Conservation (phyloP, 2,329 filamentous ascomycete species). For the Epichloe hybrida region DNA sequence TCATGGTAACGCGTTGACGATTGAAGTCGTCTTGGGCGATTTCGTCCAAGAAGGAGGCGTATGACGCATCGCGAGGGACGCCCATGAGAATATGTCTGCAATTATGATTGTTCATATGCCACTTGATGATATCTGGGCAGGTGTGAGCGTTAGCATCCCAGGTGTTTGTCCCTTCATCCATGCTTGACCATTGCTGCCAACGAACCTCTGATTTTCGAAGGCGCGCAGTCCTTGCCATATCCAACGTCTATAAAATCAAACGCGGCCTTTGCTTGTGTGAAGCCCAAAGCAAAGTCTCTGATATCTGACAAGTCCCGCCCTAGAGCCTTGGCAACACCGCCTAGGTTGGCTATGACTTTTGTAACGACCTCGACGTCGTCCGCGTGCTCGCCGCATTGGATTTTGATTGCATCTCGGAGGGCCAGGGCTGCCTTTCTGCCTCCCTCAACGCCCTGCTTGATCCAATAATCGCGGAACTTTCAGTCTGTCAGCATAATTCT, state of each 20-base stretch:
- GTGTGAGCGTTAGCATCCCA: background rate
- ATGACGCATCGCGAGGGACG: constrained; percentile 47
- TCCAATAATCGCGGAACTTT: constrained; percentile 44
- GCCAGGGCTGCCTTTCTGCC: constrained; percentile 38
- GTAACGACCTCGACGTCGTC: constrained; percentile 39
- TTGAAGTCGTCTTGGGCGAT: constrained; percentile 31
- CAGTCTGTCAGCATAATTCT: constrained; percentile 4
- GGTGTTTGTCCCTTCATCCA: too few species aligned
- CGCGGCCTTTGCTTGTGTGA: constrained; percentile 42
- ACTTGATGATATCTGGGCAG: constrained; percentile 33
- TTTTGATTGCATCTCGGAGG: constrained; percentile 33
- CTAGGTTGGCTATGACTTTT: constrained; percentile 42
- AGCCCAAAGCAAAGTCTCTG: constrained; percentile 44
- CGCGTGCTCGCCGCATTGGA: constrained; percentile 29
- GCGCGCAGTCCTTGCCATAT: constrained; percentile 41
- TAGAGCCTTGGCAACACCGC: constrained; percentile 36
- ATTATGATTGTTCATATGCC: constrained; percentile 46
- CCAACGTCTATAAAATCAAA: constrained; percentile 55
- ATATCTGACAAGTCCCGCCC: constrained; percentile 33
- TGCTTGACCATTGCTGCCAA: background rate
- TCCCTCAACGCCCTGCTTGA: constrained; percentile 41
- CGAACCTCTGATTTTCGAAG: constrained; percentile 46
- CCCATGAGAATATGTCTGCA: constrained; percentile 50
- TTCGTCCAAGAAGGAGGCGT: constrained; percentile 45
- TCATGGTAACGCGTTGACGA: constrained; percentile 33